These are phyloP conservation scores for Aspergillus transmontanensis DNA, from an alignment of 2,329 filamentous ascomycete species.

Conservation along the genomic window DNA sequence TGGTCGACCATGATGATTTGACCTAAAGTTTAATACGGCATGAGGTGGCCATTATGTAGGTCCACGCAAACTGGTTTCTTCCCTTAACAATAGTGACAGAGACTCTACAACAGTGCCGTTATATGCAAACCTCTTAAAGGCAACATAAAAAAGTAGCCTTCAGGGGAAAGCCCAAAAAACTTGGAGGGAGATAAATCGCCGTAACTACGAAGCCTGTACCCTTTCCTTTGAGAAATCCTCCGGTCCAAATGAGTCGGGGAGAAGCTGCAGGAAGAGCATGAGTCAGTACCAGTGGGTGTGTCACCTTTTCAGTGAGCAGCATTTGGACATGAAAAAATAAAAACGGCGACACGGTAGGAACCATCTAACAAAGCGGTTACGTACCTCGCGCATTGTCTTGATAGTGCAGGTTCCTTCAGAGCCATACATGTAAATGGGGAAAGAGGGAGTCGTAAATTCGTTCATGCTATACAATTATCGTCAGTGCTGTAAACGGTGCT, in stretches of 20 bases:
- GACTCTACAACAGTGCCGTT: neutral
- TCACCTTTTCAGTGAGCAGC: slow-evolving; percentile 7
- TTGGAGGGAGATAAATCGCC: neutral
- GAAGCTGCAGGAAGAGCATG: slow-evolving; percentile 50
- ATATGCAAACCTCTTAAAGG: neutral
- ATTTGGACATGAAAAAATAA: neutral
- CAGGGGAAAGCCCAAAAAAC: neutral
- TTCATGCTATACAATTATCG: slow-evolving; percentile 56
- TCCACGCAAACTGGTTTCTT: neutral
- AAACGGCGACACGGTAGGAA: neutral
- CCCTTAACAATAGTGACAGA: neutral
- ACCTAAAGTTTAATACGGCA: neutral
- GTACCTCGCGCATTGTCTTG: slow-evolving; percentile 44
- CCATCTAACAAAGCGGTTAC: slow-evolving; percentile 6
- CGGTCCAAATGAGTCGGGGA: slow-evolving; percentile 70
- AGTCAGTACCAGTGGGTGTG: neutral
- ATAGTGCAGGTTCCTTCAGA: slow-evolving; percentile 65
- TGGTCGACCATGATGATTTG: neutral
- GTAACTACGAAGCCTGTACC: neutral
- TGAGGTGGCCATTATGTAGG: neutral
- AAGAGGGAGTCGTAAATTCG: slow-evolving; percentile 70
- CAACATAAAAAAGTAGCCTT: neutral
- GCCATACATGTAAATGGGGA: slow-evolving; percentile 91
- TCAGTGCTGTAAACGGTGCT: slow-evolving; percentile 5
- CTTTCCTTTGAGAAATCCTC: slow-evolving; percentile 51